phyloP scores from a whole-genome alignment of 2,329 filamentous ascomycete species.

The Colletotrichum siamense region DNA sequence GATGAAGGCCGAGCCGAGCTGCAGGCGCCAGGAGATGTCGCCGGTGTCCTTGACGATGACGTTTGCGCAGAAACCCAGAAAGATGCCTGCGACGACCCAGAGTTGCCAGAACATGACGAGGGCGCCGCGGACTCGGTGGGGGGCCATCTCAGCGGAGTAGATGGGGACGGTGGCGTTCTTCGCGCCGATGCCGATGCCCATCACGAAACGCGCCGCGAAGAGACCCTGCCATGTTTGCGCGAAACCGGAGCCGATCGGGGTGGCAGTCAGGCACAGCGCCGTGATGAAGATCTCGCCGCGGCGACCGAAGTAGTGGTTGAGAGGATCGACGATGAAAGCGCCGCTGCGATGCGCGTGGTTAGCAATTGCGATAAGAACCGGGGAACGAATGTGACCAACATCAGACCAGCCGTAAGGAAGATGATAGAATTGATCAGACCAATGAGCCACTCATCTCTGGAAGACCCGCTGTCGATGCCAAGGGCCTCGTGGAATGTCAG shows the following conservation, averaged over 20 bases:
- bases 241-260: slow-evolving; percentile 63
- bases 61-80: slow-evolving; percentile 58
- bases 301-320: slow-evolving; percentile 69
- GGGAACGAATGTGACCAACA: background rate
- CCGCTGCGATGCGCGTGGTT: slow-evolving; percentile 39
- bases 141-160: slow-evolving; percentile 75
- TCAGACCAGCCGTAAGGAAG: slow-evolving; percentile 28
- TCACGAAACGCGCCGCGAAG: slow-evolving; percentile 68
- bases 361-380: background rate
- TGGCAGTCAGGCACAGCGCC: slow-evolving; percentile 62
- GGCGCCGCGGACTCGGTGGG: slow-evolving; percentile 72
- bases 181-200: slow-evolving; percentile 73
- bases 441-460: slow-evolving; percentile 56
- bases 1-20: slow-evolving; percentile 63
- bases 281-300: slow-evolving; percentile 71
- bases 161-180: slow-evolving; percentile 72
- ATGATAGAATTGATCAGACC: slow-evolving; percentile 59
- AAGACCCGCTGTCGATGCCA: slow-evolving; percentile 39
- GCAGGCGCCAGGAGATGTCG: slow-evolving; percentile 63
- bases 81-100: slow-evolving; percentile 40
- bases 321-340: slow-evolving; percentile 71
- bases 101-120: slow-evolving; percentile 69
- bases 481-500: slow-evolving; percentile 60
- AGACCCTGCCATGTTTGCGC: slow-evolving; percentile 71
- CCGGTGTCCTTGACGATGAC: slow-evolving; percentile 58